Percentiles rank a stretch among this genome's conserved stretches.
Evolutionary conservation across 148 eudicot genomes (phyloP).

Genomic region (Rhododendron molle): DNA sequence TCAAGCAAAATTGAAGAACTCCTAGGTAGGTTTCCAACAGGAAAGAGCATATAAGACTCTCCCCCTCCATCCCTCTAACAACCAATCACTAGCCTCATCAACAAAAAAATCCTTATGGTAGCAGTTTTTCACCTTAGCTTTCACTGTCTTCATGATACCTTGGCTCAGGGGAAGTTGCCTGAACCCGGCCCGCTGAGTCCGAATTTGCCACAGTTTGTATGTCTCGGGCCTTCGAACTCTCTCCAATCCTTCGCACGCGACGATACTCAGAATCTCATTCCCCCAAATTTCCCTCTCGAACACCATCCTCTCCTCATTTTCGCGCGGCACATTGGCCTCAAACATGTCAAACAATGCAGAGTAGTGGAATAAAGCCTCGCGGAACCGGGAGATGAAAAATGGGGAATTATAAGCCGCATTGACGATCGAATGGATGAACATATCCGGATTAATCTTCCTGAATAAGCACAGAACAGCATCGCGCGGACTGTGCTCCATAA

Average conservation of each 20-base stretch:
- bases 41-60: conserved; percentile 31
- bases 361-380: conserved; percentile 43
- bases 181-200: conserved; percentile 25
- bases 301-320: conserved; percentile 33
- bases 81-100: conserved; percentile 44
- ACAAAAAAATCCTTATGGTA: conserved; percentile 54
- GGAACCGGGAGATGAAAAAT: conserved; percentile 51
- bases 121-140: conserved; percentile 24
- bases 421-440: background rate
- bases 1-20: background rate
- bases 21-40: conserved; percentile 36
- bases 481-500: conserved; percentile 2
- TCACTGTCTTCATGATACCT: conserved; percentile 20
- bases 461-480: conserved; percentile 20
- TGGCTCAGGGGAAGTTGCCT: background rate
- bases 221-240: background rate
- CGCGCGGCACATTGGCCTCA: conserved; percentile 37
- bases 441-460: background rate
- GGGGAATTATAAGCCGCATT: conserved; percentile 31
- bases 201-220: background rate
- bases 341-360: conserved; percentile 39
- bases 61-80: conserved; percentile 65
- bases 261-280: conserved; percentile 32
- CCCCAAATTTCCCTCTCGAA: conserved; percentile 42
- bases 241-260: conserved; percentile 32